phyloP scores from a whole-genome alignment of 768 basidiomycete genomes.

The Neoboletus subvelutipes region DNA sequence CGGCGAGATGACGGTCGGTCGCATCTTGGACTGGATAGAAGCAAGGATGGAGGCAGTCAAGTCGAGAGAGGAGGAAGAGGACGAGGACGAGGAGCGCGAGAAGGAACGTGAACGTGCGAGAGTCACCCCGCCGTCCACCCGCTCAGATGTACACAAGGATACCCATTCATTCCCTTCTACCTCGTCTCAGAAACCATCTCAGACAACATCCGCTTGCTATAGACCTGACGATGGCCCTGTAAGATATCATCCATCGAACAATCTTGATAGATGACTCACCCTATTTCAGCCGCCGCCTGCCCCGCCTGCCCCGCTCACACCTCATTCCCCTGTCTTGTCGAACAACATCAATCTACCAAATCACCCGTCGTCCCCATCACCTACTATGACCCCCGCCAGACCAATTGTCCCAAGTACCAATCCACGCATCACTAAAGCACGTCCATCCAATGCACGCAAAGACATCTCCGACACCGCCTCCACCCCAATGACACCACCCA shows the following conservation, averaged over 20 bases:
- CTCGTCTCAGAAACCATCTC: conserved; percentile 19
- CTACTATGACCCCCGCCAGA: conserved; percentile 25
- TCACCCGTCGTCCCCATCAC: conserved; percentile 28
- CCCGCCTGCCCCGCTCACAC: conserved; percentile 30
- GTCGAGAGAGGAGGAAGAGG: conserved; percentile 75
- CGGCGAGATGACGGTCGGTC: conserved; percentile 70
- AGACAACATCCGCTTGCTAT: conserved; percentile 15
- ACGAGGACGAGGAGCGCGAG: conserved; percentile 75
- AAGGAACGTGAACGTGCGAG: conserved; percentile 46
- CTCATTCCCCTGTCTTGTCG: conserved; percentile 28
- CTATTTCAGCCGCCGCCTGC: conserved; percentile 15
- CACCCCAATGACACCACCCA: conserved; percentile 11
- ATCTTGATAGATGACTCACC: conserved; percentile 6
- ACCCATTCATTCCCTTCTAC: conserved; percentile 15
- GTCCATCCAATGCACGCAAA: conserved; percentile 29
- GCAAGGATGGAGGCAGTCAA: conserved; percentile 76
- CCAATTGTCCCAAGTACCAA: conserved; percentile 11
- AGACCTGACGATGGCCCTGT: conserved; percentile 30
- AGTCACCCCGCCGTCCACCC: conserved; percentile 24
- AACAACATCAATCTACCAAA: conserved; percentile 16
- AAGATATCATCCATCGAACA: conserved; percentile 19
- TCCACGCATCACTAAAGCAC: conserved; percentile 32
- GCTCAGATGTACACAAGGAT: conserved; percentile 22
- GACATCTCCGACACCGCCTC: conserved; percentile 23
- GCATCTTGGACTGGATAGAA: conserved; percentile 85